Evolutionary conservation across 2,329 filamentous ascomycete species (phyloP).

Genomic region (Penicillium concentricum): DNA sequence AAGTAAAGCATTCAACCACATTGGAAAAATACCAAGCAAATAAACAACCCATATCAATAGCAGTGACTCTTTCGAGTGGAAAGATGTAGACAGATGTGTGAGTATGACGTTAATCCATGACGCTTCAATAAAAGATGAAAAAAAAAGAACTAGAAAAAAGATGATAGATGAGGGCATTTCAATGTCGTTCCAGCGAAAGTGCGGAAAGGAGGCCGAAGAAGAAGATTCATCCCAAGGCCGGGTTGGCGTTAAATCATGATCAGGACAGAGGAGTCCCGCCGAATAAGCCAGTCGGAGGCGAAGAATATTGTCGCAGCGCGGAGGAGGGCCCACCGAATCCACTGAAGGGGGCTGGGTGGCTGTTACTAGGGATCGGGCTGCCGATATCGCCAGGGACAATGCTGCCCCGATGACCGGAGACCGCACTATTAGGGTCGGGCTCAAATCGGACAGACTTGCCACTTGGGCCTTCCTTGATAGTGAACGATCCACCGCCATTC

Average conservation of each 20-base stretch:
- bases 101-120: conserved; percentile 26
- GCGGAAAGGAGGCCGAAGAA: conserved; percentile 5
- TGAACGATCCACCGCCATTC: conserved; percentile 90
- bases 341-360: conserved; percentile 39
- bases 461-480: conserved; percentile 57
- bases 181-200: conserved; percentile 16
- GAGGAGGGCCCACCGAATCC: conserved; percentile 35
- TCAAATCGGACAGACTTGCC: conserved; percentile 51
- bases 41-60: conserved; percentile 17
- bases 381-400: conserved; percentile 65
- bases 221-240: background rate
- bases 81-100: conserved; percentile 18
- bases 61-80: conserved; percentile 11
- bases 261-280: conserved; percentile 22
- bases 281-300: conserved; percentile 39
- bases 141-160: conserved; percentile 9
- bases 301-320: conserved; percentile 39
- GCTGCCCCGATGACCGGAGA: conserved; percentile 43
- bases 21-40: conserved; percentile 16
- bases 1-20: conserved; percentile 19
- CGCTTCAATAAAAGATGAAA: conserved; percentile 20
- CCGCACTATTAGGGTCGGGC: conserved; percentile 50
- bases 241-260: conserved; percentile 1
- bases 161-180: conserved; percentile 14
- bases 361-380: conserved; percentile 57